These are phyloP conservation scores for Didymella sp. DNA, from an alignment of 2,329 filamentous ascomycete genomes.

Conservation along the genomic window DNA sequence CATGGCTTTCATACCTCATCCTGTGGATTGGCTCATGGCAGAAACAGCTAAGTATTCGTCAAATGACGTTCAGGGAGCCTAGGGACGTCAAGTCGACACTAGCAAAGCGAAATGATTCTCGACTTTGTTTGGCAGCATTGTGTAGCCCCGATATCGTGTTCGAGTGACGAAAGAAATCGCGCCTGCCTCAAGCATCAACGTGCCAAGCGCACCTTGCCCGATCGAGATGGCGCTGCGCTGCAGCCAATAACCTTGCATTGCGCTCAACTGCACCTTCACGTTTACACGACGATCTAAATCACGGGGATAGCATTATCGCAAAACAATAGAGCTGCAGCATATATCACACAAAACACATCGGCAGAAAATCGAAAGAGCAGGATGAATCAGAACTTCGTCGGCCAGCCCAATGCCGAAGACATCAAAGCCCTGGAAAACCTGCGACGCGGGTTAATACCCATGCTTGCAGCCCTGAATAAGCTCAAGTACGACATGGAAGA, in stretches of 20 bases:
- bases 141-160: not conserved
- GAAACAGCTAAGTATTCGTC: no score
- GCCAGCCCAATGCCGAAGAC: constrained; percentile 34
- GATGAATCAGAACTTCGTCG: constrained; percentile 39
- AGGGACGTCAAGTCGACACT: no score
- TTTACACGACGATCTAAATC: not conserved
- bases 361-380: constrained; percentile 1
- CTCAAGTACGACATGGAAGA: constrained; percentile 32
- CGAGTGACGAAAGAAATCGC: not conserved
- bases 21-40: no score
- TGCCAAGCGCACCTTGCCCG: constrained; percentile 11
- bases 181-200: constrained; percentile 1
- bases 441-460: constrained; percentile 35
- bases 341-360: not conserved
- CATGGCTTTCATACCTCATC: no score
- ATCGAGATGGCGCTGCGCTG: constrained; percentile 1
- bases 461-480: constrained; percentile 35
- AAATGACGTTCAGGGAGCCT: no score
- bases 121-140: no score
- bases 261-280: constrained; percentile 2
- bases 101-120: no score
- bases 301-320: not conserved
- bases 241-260: constrained; percentile 14
- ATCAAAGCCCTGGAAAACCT: constrained; percentile 31
- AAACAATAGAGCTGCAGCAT: not conserved